Evolutionary conservation across 2,329 filamentous ascomycete species (phyloP), one percentile per base, ranked within the genome.

Genomic region (Colletotrichum abscissum): DNA sequence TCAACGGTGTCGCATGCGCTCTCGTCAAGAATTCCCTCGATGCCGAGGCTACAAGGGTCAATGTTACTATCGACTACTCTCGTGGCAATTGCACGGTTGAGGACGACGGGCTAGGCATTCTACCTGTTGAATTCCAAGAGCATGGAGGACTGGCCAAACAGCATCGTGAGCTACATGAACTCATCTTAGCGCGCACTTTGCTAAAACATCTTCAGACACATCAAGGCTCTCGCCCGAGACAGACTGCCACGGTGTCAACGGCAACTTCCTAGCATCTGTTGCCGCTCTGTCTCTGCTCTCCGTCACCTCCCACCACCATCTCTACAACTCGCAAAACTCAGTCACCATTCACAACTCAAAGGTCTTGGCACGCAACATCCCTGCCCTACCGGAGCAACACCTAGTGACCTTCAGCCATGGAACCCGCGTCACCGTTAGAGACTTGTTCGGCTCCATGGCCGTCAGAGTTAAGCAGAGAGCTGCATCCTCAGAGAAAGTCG

Each of bases 361-460:
- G 38, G 80, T 91, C 5, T 82, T 97, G 42, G 86, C 89, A 60
- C 89, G 94, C 33, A 87, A 93, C 68, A 83, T 87, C 1, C 92
- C 93, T 6, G 89, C 91, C 5, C 85, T 87, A 12, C 81, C 86
- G 8, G 88, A 91, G 62, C 88, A 93, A 58, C 85, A 87, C 60
- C 78, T 94, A 7, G 77, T 86, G 9, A 84, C 82, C 46, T 88
- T 87, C 69, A 81, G 85, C 24, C 91, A 94, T 83, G 96, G 96
- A 5, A 98, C 95, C 0, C 89, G 90, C 33, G 91, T 96, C 2
- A 88, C 88, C 0, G 92, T 97, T 6, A 90, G 92, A 69, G 92
- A 98, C 80, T 85, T 98, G 1, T 98, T 98, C 82, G 95, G 95
- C 0, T 93, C 92, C 72, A 94, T 98, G 90, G 95, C 96, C 0